A percentile compares a stretch with the other conserved stretches of the same genome.
These are phyloP conservation scores for Candida vaughaniae DNA, from an alignment of 805 yeast genomes.

Conservation along the genomic window DNA sequence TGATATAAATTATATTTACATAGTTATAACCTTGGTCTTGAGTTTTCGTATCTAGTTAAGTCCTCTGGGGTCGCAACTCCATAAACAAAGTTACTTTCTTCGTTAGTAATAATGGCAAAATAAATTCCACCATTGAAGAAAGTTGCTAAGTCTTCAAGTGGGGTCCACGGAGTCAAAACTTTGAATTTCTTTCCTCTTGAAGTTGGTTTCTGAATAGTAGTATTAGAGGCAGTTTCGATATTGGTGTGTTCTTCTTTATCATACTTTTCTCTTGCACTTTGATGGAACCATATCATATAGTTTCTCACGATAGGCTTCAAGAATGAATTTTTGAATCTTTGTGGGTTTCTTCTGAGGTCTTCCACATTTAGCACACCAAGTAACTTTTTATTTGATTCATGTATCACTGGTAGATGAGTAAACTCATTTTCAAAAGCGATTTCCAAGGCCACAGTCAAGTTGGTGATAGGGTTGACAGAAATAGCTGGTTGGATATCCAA, in stretches of 20 bases:
- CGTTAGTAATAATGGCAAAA: constrained; percentile 59
- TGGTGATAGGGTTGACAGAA: constrained; percentile 49
- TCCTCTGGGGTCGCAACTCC: constrained; percentile 59
- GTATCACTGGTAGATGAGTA: constrained; percentile 54
- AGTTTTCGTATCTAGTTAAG: constrained; percentile 38
- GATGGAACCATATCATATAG: constrained; percentile 46
- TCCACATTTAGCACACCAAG: constrained; percentile 51
- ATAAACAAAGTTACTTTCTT: constrained; percentile 50
- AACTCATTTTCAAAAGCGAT: constrained; percentile 56
- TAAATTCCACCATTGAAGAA: constrained; percentile 50
- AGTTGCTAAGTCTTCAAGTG: constrained; percentile 51
- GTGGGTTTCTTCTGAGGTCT: constrained; percentile 34
- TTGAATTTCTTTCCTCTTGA: constrained; percentile 31
- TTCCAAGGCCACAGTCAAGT: constrained; percentile 50
- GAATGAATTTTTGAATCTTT: constrained; percentile 20
- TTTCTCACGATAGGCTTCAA: constrained; percentile 28
- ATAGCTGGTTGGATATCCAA: constrained; percentile 58
- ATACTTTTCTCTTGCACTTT: constrained; percentile 33
- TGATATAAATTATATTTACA: neutral
- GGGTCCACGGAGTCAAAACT: constrained; percentile 53
- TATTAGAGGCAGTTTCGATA: constrained; percentile 4
- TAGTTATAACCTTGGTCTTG: constrained; percentile 43
- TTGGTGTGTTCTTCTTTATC: constrained; percentile 18
- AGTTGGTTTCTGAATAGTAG: constrained; percentile 35
- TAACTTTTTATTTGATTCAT: constrained; percentile 42